Evolutionary conservation across 176 grass and related monocot genomes (phyloP).

Genomic region (Musa troglodytarum): DNA sequence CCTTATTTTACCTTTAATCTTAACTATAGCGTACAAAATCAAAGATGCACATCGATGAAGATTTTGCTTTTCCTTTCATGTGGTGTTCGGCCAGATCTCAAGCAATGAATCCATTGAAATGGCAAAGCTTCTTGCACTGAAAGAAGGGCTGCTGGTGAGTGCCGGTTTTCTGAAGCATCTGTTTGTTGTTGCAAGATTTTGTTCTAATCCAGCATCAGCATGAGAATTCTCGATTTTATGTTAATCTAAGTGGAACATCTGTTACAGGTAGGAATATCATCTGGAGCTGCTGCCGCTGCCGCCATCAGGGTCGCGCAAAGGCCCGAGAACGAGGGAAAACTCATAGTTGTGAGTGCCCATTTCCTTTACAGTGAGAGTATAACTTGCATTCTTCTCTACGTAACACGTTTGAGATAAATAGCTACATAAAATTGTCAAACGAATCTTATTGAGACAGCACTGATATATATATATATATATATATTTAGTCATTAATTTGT

Average conservation of each 20-base stretch:
- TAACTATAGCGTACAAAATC: not conserved
- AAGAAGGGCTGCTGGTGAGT: constrained; percentile 47
- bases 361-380: not conserved
- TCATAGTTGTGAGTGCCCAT: constrained; percentile 33
- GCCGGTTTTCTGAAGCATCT: not conserved
- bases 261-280: constrained; percentile 44
- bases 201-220: not conserved
- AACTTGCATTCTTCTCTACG: not conserved
- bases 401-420: not conserved
- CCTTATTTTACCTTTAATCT: not conserved
- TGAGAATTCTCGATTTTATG: not conserved
- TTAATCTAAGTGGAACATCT: constrained; percentile 6
- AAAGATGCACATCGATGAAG: not conserved
- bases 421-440: no score
- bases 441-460: no score
- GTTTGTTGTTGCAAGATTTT: not conserved
- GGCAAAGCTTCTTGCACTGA: constrained; percentile 47
- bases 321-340: constrained; percentile 39
- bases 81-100: constrained; percentile 24
- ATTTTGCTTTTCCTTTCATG: not conserved
- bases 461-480: no score
- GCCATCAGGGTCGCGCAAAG: constrained; percentile 40
- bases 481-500: no score
- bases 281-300: constrained; percentile 38
- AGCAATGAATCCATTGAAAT: constrained; percentile 45